Percentiles rank a stretch among this genome's conserved stretches.
phyloP scores from a whole-genome alignment of 2,329 filamentous ascomycete genomes.

The Penicillium sp. region DNA sequence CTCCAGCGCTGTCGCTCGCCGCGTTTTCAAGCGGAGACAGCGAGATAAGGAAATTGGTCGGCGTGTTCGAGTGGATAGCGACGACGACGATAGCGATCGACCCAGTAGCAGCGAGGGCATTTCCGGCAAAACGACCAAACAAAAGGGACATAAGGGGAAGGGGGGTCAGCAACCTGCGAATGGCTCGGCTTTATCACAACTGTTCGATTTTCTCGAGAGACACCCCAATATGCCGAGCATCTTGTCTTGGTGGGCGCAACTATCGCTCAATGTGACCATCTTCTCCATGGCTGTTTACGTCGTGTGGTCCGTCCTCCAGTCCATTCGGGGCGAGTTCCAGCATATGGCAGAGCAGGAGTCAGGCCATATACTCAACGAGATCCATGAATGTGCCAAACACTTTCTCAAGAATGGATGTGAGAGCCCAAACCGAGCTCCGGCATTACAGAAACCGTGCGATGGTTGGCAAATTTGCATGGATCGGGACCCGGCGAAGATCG shows the following conservation, averaged over 20 bases:
- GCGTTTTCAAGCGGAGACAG: slow-evolving; percentile 55
- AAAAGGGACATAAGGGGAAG: slow-evolving; percentile 18
- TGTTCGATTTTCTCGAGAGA: slow-evolving; percentile 66
- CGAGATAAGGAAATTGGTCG: slow-evolving; percentile 52
- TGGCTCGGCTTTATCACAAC: slow-evolving; percentile 48
- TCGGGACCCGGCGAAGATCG: slow-evolving; percentile 76
- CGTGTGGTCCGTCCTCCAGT: slow-evolving; percentile 69
- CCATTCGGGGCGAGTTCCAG: slow-evolving; percentile 75
- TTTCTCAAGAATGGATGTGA: slow-evolving; percentile 78
- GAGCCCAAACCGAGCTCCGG: slow-evolving; percentile 68
- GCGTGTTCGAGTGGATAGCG: slow-evolving; percentile 44
- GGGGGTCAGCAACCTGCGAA: slow-evolving; percentile 31
- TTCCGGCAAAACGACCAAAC: slow-evolving; percentile 33
- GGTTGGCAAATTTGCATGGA: slow-evolving; percentile 89
- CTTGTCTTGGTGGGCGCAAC: slow-evolving; percentile 68
- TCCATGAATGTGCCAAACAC: slow-evolving; percentile 72
- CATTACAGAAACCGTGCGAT: slow-evolving; percentile 72
- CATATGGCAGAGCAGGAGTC: slow-evolving; percentile 71
- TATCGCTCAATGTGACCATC: slow-evolving; percentile 57
- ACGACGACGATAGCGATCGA: slow-evolving; percentile 48
- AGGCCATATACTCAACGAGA: slow-evolving; percentile 71
- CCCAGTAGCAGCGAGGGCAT: slow-evolving; percentile 42
- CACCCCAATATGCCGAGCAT: slow-evolving; percentile 69
- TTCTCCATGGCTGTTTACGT: slow-evolving; percentile 62
- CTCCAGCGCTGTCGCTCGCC: slow-evolving; percentile 49